Percentiles rank a stretch among this genome's conserved stretches.
phyloP scores from a whole-genome alignment of 495 filamentous ascomycete genomes.

The Xylaria venustula region DNA sequence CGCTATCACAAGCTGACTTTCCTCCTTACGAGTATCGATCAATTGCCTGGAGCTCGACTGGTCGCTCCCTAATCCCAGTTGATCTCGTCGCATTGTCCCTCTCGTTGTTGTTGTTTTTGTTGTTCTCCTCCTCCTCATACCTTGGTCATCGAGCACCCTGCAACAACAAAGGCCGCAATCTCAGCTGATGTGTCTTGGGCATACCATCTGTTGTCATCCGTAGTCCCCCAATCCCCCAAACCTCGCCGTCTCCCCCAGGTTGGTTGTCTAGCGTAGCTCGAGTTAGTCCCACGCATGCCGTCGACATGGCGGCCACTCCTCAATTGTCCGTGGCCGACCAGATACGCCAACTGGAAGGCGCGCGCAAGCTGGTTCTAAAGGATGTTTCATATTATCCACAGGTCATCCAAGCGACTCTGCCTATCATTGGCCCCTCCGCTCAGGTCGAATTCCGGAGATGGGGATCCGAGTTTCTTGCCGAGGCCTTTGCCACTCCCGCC shows the following conservation, averaged over 20 bases:
- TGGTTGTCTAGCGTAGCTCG: constrained; percentile 5
- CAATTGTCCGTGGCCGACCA: constrained; percentile 65
- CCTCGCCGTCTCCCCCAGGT: background rate
- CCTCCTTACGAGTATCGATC: background rate
- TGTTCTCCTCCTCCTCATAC: background rate
- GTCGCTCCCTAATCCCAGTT: background rate
- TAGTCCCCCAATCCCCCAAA: background rate
- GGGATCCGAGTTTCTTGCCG: constrained; percentile 94
- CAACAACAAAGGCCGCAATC: background rate
- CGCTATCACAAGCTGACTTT: too few species aligned
- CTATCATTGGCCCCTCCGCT: constrained; percentile 75
- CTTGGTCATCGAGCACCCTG: background rate
- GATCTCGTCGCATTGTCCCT: background rate
- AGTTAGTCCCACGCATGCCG: constrained; percentile 3
- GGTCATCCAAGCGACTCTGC: constrained; percentile 85
- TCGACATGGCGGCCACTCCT: constrained; percentile 41
- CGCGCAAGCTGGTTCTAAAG: constrained; percentile 80
- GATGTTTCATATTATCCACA: constrained; percentile 83
- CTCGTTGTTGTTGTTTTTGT: background rate
- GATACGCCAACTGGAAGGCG: constrained; percentile 79
- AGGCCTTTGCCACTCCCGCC: constrained; percentile 87
- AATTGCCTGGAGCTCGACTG: background rate
- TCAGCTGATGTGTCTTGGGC: background rate
- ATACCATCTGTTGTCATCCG: background rate
- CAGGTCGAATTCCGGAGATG: constrained; percentile 83